Base-by-base conservation (phyloP, 345 rosid genomes). In the Citrus trifoliata region DNA sequence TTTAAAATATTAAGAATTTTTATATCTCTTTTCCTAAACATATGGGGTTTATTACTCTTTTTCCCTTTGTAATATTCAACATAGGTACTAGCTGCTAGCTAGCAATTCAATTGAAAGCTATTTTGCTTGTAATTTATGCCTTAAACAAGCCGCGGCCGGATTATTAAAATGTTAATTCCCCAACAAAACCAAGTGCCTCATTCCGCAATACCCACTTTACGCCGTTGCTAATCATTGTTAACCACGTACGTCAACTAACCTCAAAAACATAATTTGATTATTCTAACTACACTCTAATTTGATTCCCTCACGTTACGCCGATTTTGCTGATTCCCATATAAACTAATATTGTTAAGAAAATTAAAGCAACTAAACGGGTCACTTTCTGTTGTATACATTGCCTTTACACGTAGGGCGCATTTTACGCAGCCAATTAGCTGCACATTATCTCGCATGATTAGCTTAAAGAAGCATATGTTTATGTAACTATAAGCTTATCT, bases 361-460 rank as follows among this genome's bases (percentile, higher is more conserved):
- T 30, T 55, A 77, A 64, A 80, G 77, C 69, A 32, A 53, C 19
- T 53, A 53, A 65, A 56, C 37, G 42, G 46, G 66, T 67, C 74
- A 33, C 82, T 82, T 73, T 80, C 72, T 67, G 30, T 25, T 9
- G 71, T 46, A 66, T 64, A 59, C 30, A 6, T n/a, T 0, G n/a
- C 38, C 80, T 83, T 80, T 85, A 80, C 84, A 78, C 80, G 80
- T 68, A 75, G 66, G 21, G 51, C 62, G 70, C 82, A 71, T 76
- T 73, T 69, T 60, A 66, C 14, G 40, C 42, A 67, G 80, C 80
- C 71, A 71, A 55, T 62, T 38, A 38, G 21, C 18, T 4, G 55
- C 59, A 28, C 32, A 28, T 64, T 71, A 18, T 19, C 51, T 32
- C 59, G 59, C 75, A 46, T 80, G 66, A 80, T 80, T 74, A 78